Evolutionary conservation across 2,329 filamentous ascomycete genomes (phyloP), one percentile per base, ranked within the genome.

Genomic region (Xylariaceae sp.): DNA sequence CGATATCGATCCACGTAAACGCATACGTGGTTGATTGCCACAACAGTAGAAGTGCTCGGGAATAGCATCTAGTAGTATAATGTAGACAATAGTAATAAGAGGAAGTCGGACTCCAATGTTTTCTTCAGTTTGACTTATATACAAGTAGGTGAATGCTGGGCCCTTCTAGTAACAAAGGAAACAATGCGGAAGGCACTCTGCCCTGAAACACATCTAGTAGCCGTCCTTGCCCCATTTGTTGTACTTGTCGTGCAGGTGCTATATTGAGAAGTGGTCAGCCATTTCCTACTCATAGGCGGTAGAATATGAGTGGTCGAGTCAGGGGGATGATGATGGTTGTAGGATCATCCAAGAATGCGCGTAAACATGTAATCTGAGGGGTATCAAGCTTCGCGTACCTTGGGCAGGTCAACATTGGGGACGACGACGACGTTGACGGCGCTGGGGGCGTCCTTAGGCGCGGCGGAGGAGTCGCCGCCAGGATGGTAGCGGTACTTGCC

Each of bases 201-300:
- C 11, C 22, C 6, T 26, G 11, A 6, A 26, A 26, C 11, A 11
- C 22, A 26, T 26, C 22, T 26, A 26, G 22, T 26, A 26, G 6
- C 22, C 22, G 56, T 97, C 93, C 82, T 97, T 97, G 69, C 93
- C 93, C 82, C 88, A 97, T 79, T 98, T 98, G 87, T 98, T 98
- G 82, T 85, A 97, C 74, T 85, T 86, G 58, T 98, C 93, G 73
- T 98, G 93, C 52, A 96, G 81, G 60, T 85, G 78, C 88, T 94
- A 59, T 43, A 17, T 17, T 37, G 18, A 4, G 18, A 24, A 8
- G 34, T 19, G 11, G 18, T 12, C 19, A 18, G 11, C n/a, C 7
- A 35, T 4, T 12, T 19, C 19, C 4, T 17, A 32, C 17, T 3
- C 11, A 12, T 29, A 9, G 4, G 13, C 37, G 48, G 22, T 26